Base-by-base conservation (phyloP, 352 stramenopile genomes). In the Pythium scleroteichum region DNA sequence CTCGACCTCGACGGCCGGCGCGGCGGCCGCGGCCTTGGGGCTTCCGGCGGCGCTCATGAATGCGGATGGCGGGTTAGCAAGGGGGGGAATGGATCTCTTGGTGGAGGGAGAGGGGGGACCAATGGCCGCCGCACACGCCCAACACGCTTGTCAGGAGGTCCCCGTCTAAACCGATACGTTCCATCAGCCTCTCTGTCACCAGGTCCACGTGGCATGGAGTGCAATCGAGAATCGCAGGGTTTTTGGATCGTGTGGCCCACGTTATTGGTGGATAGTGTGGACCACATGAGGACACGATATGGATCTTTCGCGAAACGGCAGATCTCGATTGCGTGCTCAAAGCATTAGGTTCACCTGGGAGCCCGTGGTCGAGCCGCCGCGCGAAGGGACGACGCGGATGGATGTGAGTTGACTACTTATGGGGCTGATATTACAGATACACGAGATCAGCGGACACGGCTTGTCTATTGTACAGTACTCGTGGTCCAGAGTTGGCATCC, bases 11-110 rank as follows among this genome's bases (percentile, higher is more conserved):
- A 68, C 55, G 63, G 45, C 55, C n/a, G 57, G 56, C 22, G 41
- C 46, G 33, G 57, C 47, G 24, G 46, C 39, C 22, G 54, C 46
- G 56, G 64, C 48, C 55, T 75, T 67, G 41, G 71, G 71, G 71
- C 64, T 76, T 54, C 60, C 59, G 26, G 68, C 26, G 55, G 68
- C 68, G 59, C 71, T 78, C 71, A 78, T 78, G 16, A 10, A 12
- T 70, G 38, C 2, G 17, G 40, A n/a, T n/a, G 49, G 27, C 17
- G 46, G 13, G 32, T 35, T 41, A 41, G 14, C 17, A 9, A 33
- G 16, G 45, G 35, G 32, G 29, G 12, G 42, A 50, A 53, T 26
- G 63, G 29, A 59, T 40, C 24, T 35, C 53, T 41, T 51, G 39
- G 41, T 19, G 24, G 29, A 54, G 27, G 27, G 45, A 42, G 55